These are phyloP conservation scores for Ceratobasidium sp. DNA, from an alignment of 1,284 basidiomycete genomes.

Conservation along the genomic window DNA sequence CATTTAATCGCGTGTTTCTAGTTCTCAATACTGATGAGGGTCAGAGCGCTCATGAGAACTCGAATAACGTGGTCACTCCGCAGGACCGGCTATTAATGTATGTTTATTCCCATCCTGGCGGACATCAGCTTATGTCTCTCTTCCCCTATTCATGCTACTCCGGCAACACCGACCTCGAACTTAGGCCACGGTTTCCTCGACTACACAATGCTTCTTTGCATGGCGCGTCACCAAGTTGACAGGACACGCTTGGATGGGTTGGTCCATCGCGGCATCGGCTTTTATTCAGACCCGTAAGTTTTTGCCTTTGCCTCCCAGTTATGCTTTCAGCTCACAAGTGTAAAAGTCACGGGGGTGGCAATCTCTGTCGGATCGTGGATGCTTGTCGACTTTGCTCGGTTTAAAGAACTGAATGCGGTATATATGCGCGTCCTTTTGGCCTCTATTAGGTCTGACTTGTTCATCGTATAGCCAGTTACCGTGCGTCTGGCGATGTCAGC, in stretches of 20 bases:
- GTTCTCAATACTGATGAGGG: background rate
- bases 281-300: constrained; percentile 35
- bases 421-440: background rate
- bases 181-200: constrained; percentile 33
- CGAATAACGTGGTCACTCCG: background rate
- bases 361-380: constrained; percentile 57
- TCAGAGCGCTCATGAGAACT: too few relatives aligned
- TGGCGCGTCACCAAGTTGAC: constrained; percentile 38
- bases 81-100: constrained; percentile 31
- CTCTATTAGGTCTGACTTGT: background rate
- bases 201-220: constrained; percentile 42
- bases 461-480: constrained; percentile 48
- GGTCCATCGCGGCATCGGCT: background rate
- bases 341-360: constrained; percentile 54
- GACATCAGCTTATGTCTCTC: too few relatives aligned
- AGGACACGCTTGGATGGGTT: constrained; percentile 23
- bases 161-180: background rate
- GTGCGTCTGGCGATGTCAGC: constrained; percentile 53
- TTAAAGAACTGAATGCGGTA: constrained; percentile 55
- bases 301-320: background rate
- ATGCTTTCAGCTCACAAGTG: background rate
- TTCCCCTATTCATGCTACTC: background rate
- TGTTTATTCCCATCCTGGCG: background rate
- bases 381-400: constrained; percentile 56
- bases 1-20: background rate